Base-by-base conservation (phyloP, 345 rosid genomes). In the Trapa incisa region DNA sequence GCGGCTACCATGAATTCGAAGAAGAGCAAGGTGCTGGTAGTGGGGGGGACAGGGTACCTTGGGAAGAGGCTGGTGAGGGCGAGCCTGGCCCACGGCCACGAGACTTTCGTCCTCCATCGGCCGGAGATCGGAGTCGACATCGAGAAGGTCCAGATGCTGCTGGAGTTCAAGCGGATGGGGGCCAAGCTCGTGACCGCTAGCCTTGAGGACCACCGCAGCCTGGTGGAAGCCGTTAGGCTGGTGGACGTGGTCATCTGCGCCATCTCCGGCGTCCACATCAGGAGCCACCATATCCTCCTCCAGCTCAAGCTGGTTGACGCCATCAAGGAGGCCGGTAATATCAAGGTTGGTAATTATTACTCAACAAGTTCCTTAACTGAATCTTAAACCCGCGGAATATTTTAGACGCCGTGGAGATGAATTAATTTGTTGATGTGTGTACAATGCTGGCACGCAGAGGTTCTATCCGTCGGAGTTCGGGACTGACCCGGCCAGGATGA, bases 251-350 rank as follows among this genome's bases (percentile, higher is more conserved):
- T 92, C 13, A 77, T 92, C 42, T 92, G 84, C 50, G 85, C 96
- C 32, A 80, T 89, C 66, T 92, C 96, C 1, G 98, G 93, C 6
- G 96, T 89, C 39, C 98, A 92, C 47, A 72, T 89, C 52, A 71
- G 98, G 60, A 85, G 83, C 78, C 98, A 87, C 69, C 85, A 80
- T 2, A 80, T 92, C 4, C 82, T 89, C 45, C 80, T 86, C 29
- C 98, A 92, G 76, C 93, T 87, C 68, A 86, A 84, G 75, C 96
- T 92, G 29, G 95, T 89, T 17, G 79, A 86, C 35, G 93, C 98
- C 42, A 89, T 92, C 68, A 86, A 86, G 78, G 89, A 89, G 43
- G 96, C 96, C 37, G 91, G 96, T 47, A 92, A 87, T 70, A 75
- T 92, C 5, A 78, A 86, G 92, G 98, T 92, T 75, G 8, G 61